A percentile compares a stretch with the other conserved stretches of the same genome.
Conservation (phyloP, 345 rosid species). For the Populus deltoides region DNA sequence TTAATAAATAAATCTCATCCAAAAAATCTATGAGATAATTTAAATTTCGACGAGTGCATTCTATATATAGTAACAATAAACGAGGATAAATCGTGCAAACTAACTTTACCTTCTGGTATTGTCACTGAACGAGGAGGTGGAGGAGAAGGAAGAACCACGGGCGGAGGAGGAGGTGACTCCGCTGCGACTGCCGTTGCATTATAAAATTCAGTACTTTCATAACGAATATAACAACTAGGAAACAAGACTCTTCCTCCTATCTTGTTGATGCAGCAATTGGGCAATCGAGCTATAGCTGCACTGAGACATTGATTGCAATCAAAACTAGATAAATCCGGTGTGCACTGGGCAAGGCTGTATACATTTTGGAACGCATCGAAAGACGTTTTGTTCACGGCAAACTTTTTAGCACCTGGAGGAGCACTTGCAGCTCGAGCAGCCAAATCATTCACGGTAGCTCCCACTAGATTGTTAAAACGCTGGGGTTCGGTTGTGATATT, state of each 20-base stretch:
- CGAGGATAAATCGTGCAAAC: background rate
- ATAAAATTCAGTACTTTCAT: conserved; percentile 37
- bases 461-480: conserved; percentile 14
- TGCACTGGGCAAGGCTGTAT: conserved; percentile 51
- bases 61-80: background rate
- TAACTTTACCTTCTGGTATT: conserved; percentile 13
- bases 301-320: conserved; percentile 40
- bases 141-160: conserved; percentile 2
- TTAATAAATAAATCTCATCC: too few relatives aligned
- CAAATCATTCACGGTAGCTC: background rate
- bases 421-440: conserved; percentile 18
- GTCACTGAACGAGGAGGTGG: conserved; percentile 18
- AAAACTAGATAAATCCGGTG: conserved; percentile 34
- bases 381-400: conserved; percentile 13
- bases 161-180: conserved; percentile 4
- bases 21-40: too few relatives aligned
- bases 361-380: conserved; percentile 12
- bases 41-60: too few relatives aligned
- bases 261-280: conserved; percentile 21
- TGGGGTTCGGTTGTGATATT: conserved; percentile 1
- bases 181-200: background rate
- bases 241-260: conserved; percentile 34
- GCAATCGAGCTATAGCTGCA: conserved; percentile 11
- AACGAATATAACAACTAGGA: conserved; percentile 44
- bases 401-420: conserved; percentile 27